phyloP scores from a whole-genome alignment of 495 filamentous ascomycete species.

The Tuber umbilicatum region DNA sequence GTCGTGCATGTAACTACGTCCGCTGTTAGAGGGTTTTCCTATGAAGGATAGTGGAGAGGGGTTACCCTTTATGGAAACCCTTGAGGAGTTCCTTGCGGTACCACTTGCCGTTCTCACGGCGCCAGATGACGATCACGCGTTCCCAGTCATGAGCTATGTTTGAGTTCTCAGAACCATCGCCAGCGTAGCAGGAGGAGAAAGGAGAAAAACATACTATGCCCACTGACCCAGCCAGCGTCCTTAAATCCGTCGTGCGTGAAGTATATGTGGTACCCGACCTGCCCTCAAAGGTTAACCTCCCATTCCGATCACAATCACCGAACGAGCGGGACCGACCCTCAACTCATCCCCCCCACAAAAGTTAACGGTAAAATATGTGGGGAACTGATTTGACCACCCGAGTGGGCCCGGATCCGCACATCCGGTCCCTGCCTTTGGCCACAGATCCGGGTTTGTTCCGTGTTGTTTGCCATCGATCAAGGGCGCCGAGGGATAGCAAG shows the following conservation, averaged over 20 bases:
- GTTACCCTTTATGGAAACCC: conserved; percentile 30
- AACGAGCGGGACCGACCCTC: conserved; percentile 14
- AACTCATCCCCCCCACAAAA: conserved; percentile 26
- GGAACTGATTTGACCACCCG: conserved; percentile 24
- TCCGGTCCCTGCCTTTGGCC: conserved; percentile 24
- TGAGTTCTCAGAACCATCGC: neutral
- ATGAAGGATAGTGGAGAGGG: neutral
- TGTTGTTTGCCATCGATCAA: conserved; percentile 33
- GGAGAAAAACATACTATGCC: conserved; percentile 24
- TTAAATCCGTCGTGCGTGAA: conserved; percentile 34
- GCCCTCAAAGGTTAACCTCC: neutral
- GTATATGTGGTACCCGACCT: conserved; percentile 30
- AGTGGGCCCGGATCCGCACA: conserved; percentile 30
- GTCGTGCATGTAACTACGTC: conserved; percentile 20
- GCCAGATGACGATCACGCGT: conserved; percentile 37
- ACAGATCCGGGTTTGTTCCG: conserved; percentile 27
- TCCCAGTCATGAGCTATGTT: conserved; percentile 30
- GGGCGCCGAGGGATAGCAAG: conserved; percentile 32
- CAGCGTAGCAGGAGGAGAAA: neutral
- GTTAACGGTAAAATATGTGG: conserved; percentile 37
- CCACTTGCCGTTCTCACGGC: conserved; percentile 27
- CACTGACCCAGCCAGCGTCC: conserved; percentile 19
- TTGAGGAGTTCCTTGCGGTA: conserved; percentile 28
- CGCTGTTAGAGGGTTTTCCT: too few relatives aligned
- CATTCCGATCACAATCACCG: neutral